Conservation (phyloP, 768 basidiomycete genomes). For the Coprinopsis cinerea region DNA sequence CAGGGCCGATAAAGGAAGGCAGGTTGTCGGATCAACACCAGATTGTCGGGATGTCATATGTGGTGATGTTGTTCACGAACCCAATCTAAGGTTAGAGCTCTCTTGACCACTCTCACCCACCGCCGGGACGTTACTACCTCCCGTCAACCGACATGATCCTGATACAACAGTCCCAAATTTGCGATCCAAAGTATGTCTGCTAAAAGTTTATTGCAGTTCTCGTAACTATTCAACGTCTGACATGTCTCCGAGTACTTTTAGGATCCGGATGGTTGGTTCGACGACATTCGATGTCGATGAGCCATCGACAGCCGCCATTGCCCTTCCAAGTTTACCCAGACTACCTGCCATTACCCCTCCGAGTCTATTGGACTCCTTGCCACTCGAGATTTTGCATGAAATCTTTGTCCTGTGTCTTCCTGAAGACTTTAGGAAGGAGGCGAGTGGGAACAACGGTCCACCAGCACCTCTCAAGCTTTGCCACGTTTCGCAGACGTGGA, state of each 20-base stretch:
- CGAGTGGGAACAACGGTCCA: neutral
- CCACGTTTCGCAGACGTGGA: conserved; percentile 34
- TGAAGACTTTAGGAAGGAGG: neutral
- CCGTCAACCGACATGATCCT: neutral
- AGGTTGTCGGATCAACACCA: conserved; percentile 5
- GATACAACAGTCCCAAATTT: neutral
- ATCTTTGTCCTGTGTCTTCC: conserved; percentile 9
- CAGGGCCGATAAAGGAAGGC: neutral
- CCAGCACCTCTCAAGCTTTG: conserved; percentile 30
- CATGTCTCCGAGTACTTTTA: neutral
- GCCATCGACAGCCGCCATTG: neutral
- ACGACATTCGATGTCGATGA: neutral
- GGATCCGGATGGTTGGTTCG: neutral
- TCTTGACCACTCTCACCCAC: neutral
- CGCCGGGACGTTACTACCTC: neutral
- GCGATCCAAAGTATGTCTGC: neutral
- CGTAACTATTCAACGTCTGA: neutral
- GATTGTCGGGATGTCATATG: neutral
- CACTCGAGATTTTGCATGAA: conserved; percentile 7
- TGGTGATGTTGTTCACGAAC: too few species aligned
- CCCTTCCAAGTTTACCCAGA: too few species aligned
- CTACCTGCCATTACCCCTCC: neutral
- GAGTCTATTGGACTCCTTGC: neutral
- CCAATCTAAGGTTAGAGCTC: too few species aligned
- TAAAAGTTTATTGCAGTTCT: neutral